These are phyloP conservation scores for Vanderwaltozyma polyspora DNA, from an alignment of 805 yeast genomes.

Conservation along the genomic window DNA sequence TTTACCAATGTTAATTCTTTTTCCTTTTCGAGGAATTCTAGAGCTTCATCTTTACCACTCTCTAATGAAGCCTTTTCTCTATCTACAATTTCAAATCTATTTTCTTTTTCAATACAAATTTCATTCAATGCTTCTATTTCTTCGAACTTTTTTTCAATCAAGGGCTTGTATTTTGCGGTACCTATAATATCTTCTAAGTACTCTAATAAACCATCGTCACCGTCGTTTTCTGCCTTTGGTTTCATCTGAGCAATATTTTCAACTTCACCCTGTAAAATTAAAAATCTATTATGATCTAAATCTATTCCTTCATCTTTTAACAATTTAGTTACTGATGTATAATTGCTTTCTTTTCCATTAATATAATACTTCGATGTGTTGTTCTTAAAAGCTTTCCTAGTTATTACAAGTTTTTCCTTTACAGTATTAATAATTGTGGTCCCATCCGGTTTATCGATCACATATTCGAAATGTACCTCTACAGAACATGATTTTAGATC, in stretches of 20 bases:
- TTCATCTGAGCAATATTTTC: conserved; percentile 98
- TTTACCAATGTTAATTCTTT: conserved; percentile 43
- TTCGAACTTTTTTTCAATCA: conserved; percentile 53
- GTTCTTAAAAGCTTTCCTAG: conserved; percentile 69
- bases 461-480: conserved; percentile 78
- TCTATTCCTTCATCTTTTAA: conserved; percentile 81
- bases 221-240: conserved; percentile 85
- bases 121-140: conserved; percentile 70
- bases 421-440: conserved; percentile 38
- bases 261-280: conserved; percentile 95
- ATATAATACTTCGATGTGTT: conserved; percentile 72
- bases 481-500: conserved; percentile 70
- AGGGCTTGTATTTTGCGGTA: conserved; percentile 68
- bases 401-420: conserved; percentile 50
- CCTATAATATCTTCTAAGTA: conserved; percentile 96
- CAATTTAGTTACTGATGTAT: conserved; percentile 65
- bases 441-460: conserved; percentile 45
- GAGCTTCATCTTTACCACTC: conserved; percentile 52
- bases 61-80: conserved; percentile 61
- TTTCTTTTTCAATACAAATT: conserved; percentile 68
- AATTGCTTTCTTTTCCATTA: conserved; percentile 57
- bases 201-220: conserved; percentile 88
- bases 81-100: conserved; percentile 67
- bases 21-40: conserved; percentile 53
- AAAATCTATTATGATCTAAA: conserved; percentile 84